Percentiles rank a stretch among this genome's conserved stretches.
These are phyloP conservation scores for Monosporascus sp. DNA, from an alignment of 2,329 filamentous ascomycete genomes.

Conservation along the genomic window DNA sequence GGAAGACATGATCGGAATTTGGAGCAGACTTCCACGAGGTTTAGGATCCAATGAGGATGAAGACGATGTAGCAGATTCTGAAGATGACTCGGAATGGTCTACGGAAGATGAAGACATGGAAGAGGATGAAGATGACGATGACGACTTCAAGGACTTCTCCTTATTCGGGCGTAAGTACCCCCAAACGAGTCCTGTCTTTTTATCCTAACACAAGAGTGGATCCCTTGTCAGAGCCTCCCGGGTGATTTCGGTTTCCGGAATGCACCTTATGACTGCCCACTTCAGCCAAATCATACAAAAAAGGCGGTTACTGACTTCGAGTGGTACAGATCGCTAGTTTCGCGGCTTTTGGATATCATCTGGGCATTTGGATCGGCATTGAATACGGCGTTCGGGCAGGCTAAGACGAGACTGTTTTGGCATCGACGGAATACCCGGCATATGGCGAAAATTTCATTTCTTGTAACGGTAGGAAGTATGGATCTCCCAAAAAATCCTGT, in stretches of 20 bases:
- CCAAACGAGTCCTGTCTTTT: background rate
- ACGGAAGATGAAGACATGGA: constrained; percentile 40
- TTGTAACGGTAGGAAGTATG: background rate
- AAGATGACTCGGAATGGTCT: constrained; percentile 22
- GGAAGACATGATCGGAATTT: constrained; percentile 54
- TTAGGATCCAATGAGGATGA: constrained; percentile 30
- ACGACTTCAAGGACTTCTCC: constrained; percentile 39
- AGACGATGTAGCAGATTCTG: constrained; percentile 15
- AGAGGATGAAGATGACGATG: constrained; percentile 41
- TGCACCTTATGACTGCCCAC: too few relatives aligned
- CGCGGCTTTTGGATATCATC: background rate
- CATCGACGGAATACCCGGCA: background rate
- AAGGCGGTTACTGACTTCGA: background rate
- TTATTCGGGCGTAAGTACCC: constrained; percentile 26
- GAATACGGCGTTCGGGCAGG: background rate
- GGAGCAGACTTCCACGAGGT: constrained; percentile 42
- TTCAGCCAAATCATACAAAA: background rate
- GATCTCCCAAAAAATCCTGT: background rate
- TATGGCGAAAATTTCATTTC: background rate
- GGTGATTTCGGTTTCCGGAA: too few relatives aligned
- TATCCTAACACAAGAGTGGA: too few relatives aligned
- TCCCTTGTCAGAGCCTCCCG: too few relatives aligned
- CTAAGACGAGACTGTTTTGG: background rate
- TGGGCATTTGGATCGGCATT: constrained; percentile 2
- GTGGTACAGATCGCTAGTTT: background rate